Evolutionary conservation across 164 flowering plant genomes (phyloP).

Genomic region (Santalum album): DNA sequence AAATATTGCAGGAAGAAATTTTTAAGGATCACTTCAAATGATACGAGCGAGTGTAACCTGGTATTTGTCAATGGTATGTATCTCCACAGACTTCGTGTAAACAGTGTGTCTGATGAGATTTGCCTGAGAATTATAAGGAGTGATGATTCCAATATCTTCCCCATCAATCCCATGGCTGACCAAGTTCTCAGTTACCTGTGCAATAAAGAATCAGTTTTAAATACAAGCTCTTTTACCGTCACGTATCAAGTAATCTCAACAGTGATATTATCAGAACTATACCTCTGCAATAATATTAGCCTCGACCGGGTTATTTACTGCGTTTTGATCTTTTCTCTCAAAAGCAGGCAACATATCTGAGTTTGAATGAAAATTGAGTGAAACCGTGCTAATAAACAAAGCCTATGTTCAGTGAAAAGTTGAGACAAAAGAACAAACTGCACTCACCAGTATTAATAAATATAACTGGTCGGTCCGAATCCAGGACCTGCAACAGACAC

Average conservation of each 20-base stretch:
- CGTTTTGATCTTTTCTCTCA: conserved; percentile 58
- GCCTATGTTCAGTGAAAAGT: background rate
- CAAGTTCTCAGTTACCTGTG: conserved; percentile 47
- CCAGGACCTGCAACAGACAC: conserved; percentile 49
- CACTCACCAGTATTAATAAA: conserved; percentile 76
- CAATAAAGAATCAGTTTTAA: background rate
- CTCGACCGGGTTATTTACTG: conserved; percentile 69
- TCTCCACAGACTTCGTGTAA: conserved; percentile 56
- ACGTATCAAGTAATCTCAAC: background rate
- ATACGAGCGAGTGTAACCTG: conserved; percentile 43
- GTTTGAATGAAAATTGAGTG: conserved; percentile 2
- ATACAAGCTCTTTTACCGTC: background rate
- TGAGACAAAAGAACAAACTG: background rate
- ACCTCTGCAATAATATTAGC: conserved; percentile 74
- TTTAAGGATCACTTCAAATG: background rate
- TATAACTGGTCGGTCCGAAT: conserved; percentile 59
- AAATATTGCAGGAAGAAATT: background rate
- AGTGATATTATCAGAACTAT: background rate
- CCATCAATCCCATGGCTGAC: conserved; percentile 44
- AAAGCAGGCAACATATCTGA: conserved; percentile 69
- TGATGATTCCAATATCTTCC: conserved; percentile 80
- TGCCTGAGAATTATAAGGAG: conserved; percentile 91
- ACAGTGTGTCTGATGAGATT: conserved; percentile 45
- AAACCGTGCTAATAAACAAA: conserved; percentile 2
- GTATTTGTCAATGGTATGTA: conserved; percentile 94